A percentile compares a stretch with the other conserved stretches of the same genome.
phyloP scores from a whole-genome alignment of 495 filamentous ascomycete species.

The Chaetomidium leptoderma region DNA sequence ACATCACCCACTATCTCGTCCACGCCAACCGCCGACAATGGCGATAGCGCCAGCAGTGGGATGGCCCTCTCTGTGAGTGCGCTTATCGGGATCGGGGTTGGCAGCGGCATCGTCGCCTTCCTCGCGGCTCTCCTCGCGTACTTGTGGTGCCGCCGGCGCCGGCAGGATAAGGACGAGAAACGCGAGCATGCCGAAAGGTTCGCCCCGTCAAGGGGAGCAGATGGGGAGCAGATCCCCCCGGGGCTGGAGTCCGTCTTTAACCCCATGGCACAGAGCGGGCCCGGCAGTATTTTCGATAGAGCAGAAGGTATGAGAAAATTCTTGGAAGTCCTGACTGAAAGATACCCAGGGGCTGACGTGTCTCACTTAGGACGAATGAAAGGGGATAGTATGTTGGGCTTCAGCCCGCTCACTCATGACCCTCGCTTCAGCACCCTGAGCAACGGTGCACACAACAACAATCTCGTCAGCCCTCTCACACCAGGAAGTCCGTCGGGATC shows the following conservation, averaged over 20 bases:
- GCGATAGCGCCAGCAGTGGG: conserved; percentile 11
- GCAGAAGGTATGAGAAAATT: conserved; percentile 9
- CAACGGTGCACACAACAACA: background rate
- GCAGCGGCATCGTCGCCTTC: conserved; percentile 15
- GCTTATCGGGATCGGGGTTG: conserved; percentile 24
- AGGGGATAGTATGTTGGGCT: conserved; percentile 10
- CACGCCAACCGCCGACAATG: background rate
- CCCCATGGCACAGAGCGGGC: conserved; percentile 15
- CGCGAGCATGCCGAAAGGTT: background rate
- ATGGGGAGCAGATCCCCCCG: conserved; percentile 9
- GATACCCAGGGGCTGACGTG: background rate
- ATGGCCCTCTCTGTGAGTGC: conserved; percentile 17
- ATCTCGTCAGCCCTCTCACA: conserved; percentile 10
- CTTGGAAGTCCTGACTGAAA: too few species aligned
- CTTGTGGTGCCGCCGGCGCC: conserved; percentile 19
- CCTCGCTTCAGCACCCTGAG: background rate
- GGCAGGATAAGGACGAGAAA: conserved; percentile 14
- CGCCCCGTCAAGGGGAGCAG: background rate
- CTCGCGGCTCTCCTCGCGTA: conserved; percentile 13
- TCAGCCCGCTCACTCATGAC: background rate
- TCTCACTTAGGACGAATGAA: conserved; percentile 13
- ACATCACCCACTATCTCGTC: conserved; percentile 9
- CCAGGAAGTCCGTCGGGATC: background rate
- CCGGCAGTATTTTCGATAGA: conserved; percentile 19
- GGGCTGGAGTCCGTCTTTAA: conserved; percentile 18